These are phyloP conservation scores for Asterochloris erici DNA, from an alignment of 139 green algal species.

Conservation along the genomic window DNA sequence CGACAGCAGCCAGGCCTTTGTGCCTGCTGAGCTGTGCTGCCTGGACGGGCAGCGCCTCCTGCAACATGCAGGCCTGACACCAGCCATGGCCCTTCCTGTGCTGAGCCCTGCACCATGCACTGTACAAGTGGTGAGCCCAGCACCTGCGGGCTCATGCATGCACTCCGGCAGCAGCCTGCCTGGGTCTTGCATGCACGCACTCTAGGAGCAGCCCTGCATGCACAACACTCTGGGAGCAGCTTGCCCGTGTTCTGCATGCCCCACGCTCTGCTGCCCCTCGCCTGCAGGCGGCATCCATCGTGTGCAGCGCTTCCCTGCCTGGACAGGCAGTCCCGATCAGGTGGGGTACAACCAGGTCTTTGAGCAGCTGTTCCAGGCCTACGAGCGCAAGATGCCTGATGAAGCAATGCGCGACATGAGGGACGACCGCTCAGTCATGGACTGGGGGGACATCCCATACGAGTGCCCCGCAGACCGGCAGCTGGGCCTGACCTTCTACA, in stretches of 20 bases:
- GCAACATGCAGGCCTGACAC: no score
- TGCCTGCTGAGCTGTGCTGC: no score
- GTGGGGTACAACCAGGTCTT: conserved; percentile 66
- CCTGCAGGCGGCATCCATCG: no score
- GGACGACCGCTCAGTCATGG: conserved; percentile 7
- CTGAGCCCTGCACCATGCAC: no score
- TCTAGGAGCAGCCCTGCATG: conserved; percentile 4
- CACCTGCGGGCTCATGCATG: no score
- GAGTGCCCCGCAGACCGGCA: conserved; percentile 56
- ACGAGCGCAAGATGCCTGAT: conserved; percentile 50
- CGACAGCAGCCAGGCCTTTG: no score
- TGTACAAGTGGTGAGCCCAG: no score
- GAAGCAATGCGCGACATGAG: conserved; percentile 21
- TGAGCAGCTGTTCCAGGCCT: conserved; percentile 76
- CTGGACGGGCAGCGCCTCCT: no score
- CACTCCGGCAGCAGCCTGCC: no score
- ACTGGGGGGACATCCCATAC: conserved; percentile 33
- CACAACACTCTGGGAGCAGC: background rate
- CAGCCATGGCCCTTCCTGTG: no score
- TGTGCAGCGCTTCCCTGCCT: no score
- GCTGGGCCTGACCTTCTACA: conserved; percentile 66
- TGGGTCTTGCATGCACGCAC: no score
- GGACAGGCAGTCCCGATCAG: conserved; percentile 7
- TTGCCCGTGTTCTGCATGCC: conserved; percentile 13
- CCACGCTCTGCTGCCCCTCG: background rate